These are phyloP conservation scores for Aspergillus novofumigatus DNA, from an alignment of 2,329 filamentous ascomycete genomes.

Conservation along the genomic window DNA sequence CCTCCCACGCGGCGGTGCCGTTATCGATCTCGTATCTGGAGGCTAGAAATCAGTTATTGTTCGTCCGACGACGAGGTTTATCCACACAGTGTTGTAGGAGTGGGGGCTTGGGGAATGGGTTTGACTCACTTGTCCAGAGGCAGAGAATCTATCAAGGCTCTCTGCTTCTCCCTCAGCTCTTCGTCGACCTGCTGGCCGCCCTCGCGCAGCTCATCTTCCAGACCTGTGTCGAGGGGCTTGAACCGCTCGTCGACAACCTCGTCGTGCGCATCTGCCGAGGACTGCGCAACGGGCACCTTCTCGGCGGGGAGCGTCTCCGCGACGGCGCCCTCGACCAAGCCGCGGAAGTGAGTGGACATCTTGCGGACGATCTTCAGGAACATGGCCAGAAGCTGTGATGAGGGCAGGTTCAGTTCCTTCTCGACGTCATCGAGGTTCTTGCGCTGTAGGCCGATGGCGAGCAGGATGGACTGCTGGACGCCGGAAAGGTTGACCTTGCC, in stretches of 20 bases:
- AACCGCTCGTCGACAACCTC: constrained; percentile 64
- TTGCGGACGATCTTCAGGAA: constrained; percentile 96
- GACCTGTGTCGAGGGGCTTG: constrained; percentile 63
- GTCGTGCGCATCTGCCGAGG: constrained; percentile 61
- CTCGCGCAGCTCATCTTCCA: constrained; percentile 81
- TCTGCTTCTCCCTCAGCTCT: constrained; percentile 72
- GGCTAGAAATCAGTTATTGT: constrained; percentile 39
- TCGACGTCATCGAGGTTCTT: constrained; percentile 80
- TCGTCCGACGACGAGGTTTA: constrained; percentile 19
- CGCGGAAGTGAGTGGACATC: constrained; percentile 71
- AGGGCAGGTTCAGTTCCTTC: constrained; percentile 68
- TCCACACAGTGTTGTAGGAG: not conserved
- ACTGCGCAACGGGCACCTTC: constrained; percentile 34
- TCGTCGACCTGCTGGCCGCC: constrained; percentile 72
- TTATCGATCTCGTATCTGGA: constrained; percentile 45
- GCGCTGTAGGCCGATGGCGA: constrained; percentile 86
- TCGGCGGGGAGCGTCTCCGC: constrained; percentile 61
- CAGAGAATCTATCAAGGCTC: constrained; percentile 82
- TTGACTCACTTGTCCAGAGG: constrained; percentile 74
- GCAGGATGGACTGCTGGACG: constrained; percentile 80
- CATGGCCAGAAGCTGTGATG: constrained; percentile 84
- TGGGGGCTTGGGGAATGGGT: not conserved
- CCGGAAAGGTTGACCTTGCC: constrained; percentile 65
- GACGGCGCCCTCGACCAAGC: constrained; percentile 69
- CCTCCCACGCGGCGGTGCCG: constrained; percentile 50